Percentiles rank a stretch among this genome's conserved stretches.
These are phyloP conservation scores for Prunus salicina DNA, from an alignment of 306 rosid species.

Conservation along the genomic window DNA sequence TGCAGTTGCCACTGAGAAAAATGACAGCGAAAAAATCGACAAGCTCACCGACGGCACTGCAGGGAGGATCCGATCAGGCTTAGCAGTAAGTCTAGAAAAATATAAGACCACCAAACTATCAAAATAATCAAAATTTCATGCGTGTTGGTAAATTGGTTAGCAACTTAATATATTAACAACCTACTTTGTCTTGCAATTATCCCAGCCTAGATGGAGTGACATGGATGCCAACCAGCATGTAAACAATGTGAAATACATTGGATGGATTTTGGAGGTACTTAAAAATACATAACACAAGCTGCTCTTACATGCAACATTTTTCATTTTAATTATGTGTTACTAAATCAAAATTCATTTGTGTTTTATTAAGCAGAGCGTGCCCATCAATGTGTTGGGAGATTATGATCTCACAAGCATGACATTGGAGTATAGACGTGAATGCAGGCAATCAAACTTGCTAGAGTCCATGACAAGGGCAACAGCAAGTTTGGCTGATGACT, in stretches of 20 bases:
- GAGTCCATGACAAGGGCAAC: slow-evolving; percentile 77
- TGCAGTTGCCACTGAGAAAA: slow-evolving; percentile 48
- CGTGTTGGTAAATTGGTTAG: neutral
- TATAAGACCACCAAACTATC: neutral
- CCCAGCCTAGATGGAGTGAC: slow-evolving; percentile 95
- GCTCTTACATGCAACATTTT: neutral
- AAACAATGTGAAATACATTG: slow-evolving; percentile 90
- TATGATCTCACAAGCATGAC: slow-evolving; percentile 70
- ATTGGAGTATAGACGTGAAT: slow-evolving; percentile 80
- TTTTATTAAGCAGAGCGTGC: slow-evolving; percentile 59
- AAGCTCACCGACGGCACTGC: slow-evolving; percentile 71
- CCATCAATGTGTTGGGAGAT: slow-evolving; percentile 58
- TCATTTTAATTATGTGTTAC: neutral
- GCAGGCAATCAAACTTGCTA: slow-evolving; percentile 62
- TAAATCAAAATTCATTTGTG: neutral
- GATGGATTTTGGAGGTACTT: slow-evolving; percentile 92
- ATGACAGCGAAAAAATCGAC: slow-evolving; percentile 60
- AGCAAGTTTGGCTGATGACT: slow-evolving; percentile 30
- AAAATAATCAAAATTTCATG: neutral
- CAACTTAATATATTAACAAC: neutral
- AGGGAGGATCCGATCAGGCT: slow-evolving; percentile 63
- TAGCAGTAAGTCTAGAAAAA: slow-evolving; percentile 55
- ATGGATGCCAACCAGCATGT: slow-evolving; percentile 98
- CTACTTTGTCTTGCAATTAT: neutral
- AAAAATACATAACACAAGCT: neutral